Percentiles rank a stretch among this genome's conserved stretches.
Conservation (phyloP, 2,329 filamentous ascomycete species). For the Cytospora piceicola region DNA sequence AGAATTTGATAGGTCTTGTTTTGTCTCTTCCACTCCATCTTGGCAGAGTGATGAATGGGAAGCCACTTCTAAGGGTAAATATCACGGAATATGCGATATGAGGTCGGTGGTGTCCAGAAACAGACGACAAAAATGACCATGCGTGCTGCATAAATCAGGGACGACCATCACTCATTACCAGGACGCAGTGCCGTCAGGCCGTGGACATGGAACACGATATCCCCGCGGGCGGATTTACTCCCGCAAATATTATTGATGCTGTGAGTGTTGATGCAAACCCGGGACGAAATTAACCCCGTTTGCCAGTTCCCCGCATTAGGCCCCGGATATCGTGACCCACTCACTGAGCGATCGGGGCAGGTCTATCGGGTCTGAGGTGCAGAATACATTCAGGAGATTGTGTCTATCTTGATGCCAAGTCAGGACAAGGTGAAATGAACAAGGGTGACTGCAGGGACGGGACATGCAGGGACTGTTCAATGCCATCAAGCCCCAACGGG, state of each 20-base stretch:
- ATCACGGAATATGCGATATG: no score
- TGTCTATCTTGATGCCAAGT: no score
- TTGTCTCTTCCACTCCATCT: slow-evolving; percentile 28
- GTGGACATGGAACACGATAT: no score
- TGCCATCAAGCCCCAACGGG: no score
- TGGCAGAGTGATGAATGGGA: background rate
- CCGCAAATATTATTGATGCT: no score
- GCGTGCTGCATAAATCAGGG: background rate
- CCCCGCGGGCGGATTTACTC: no score
- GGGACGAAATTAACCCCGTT: background rate
- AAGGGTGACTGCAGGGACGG: no score
- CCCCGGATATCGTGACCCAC: background rate
- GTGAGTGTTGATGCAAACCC: no score
- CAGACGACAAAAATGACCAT: background rate
- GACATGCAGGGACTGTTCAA: no score
- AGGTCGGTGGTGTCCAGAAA: background rate
- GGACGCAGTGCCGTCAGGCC: no score
- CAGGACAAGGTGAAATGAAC: no score
- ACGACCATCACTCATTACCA: no score
- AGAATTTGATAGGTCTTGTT: slow-evolving; percentile 29
- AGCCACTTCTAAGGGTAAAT: background rate
- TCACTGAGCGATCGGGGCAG: background rate
- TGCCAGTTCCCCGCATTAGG: background rate
- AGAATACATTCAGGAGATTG: background rate
- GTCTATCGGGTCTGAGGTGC: background rate